A percentile compares a stretch with the other conserved stretches of the same genome.
Conservation (phyloP, 345 rosid genomes). For the Melaleuca alternifolia region DNA sequence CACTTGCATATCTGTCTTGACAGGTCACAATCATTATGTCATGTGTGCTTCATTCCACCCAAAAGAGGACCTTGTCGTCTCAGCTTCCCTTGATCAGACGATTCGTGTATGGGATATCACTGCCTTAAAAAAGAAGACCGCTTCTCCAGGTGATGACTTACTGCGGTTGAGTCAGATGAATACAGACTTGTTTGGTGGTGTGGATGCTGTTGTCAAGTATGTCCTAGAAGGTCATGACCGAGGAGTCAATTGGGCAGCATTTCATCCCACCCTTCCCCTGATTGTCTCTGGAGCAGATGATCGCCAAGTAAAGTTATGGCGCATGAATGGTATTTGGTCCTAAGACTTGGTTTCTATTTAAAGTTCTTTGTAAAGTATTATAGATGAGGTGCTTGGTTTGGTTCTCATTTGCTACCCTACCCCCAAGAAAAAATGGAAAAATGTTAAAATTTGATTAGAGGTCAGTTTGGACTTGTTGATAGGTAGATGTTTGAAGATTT, state of each 20-base stretch:
- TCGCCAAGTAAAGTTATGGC: slow-evolving; percentile 95
- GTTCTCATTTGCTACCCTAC: background rate
- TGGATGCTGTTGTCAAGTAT: slow-evolving; percentile 90
- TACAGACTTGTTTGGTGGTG: slow-evolving; percentile 84
- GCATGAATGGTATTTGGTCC: slow-evolving; percentile 66
- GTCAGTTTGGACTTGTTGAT: background rate
- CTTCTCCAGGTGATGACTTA: slow-evolving; percentile 87
- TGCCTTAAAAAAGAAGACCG: slow-evolving; percentile 74
- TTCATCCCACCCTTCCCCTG: slow-evolving; percentile 89
- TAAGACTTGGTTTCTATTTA: background rate
- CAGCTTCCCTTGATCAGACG: slow-evolving; percentile 95
- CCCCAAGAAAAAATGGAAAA: background rate
- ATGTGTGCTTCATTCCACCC: slow-evolving; percentile 98
- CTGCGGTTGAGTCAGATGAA: slow-evolving; percentile 87
- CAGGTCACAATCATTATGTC: slow-evolving; percentile 97
- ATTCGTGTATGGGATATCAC: slow-evolving; percentile 98
- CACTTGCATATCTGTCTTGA: slow-evolving; percentile 84
- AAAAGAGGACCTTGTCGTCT: slow-evolving; percentile 91
- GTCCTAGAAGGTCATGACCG: slow-evolving; percentile 97
- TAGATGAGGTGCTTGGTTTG: background rate
- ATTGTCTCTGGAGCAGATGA: slow-evolving; percentile 99
- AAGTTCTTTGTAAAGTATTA: background rate
- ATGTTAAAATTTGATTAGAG: background rate
- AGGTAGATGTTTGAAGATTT: background rate
- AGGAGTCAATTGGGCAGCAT: slow-evolving; percentile 99